Evolutionary conservation across 2,329 filamentous ascomycete genomes (phyloP).

Genomic region (Seiridium unicorne): DNA sequence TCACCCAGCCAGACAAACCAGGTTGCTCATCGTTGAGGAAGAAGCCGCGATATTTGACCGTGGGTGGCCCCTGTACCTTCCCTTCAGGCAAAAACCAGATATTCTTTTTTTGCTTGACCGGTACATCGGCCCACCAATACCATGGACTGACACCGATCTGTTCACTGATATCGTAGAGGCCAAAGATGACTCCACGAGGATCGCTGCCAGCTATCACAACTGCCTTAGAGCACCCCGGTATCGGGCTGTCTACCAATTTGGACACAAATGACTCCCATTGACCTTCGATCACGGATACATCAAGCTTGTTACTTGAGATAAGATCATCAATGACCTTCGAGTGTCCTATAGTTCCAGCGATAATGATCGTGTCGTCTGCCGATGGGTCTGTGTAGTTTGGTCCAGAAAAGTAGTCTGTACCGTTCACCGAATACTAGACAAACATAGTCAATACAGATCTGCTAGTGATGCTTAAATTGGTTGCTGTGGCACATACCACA

Average conservation of each 20-base stretch:
- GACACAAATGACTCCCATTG: slow-evolving; percentile 70
- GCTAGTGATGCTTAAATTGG: not conserved
- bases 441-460: not conserved
- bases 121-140: slow-evolving; percentile 68
- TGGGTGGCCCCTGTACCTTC: slow-evolving; percentile 58
- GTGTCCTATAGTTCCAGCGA: slow-evolving; percentile 66
- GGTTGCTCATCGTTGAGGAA: slow-evolving; percentile 73
- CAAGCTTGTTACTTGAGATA: slow-evolving; percentile 52
- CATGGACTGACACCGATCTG: slow-evolving; percentile 72
- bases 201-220: slow-evolving; percentile 69
- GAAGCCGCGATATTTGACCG: slow-evolving; percentile 66
- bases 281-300: slow-evolving; percentile 55
- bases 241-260: slow-evolving; percentile 54
- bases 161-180: slow-evolving; percentile 69
- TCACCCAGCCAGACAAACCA: slow-evolving; percentile 64
- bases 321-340: slow-evolving; percentile 61
- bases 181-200: slow-evolving; percentile 57
- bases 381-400: slow-evolving; percentile 41
- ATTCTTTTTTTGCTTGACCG: slow-evolving; percentile 44
- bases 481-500: slow-evolving; percentile 29
- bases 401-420: slow-evolving; percentile 40
- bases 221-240: slow-evolving; percentile 54
- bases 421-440: slow-evolving; percentile 40
- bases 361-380: slow-evolving; percentile 54
- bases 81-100: slow-evolving; percentile 54